These are phyloP conservation scores for Kwoniella sp. DNA, from an alignment of 768 basidiomycete species.

Conservation along the genomic window DNA sequence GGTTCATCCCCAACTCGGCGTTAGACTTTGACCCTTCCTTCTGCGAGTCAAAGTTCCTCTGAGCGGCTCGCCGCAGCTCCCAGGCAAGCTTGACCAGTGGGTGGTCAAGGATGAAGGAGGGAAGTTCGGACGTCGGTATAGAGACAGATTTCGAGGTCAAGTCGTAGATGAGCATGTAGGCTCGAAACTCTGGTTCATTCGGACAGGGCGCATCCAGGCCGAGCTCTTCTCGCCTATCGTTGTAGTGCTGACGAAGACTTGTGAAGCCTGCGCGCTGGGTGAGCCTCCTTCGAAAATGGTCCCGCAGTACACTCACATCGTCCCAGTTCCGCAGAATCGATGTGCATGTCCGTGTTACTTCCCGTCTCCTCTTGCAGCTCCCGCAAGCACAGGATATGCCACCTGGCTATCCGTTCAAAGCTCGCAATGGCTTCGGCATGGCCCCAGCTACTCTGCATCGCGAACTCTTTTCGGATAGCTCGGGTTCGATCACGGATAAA, in stretches of 20 bases:
- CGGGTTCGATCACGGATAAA: slow-evolving; percentile 92
- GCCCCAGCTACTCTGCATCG: slow-evolving; percentile 80
- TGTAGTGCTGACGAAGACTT: slow-evolving; percentile 87
- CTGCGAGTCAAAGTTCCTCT: slow-evolving; percentile 60
- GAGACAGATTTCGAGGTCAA: slow-evolving; percentile 76
- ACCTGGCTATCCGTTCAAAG: slow-evolving; percentile 88
- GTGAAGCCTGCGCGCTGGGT: slow-evolving; percentile 63
- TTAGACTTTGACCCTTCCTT: slow-evolving; percentile 55
- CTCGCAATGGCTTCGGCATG: slow-evolving; percentile 71
- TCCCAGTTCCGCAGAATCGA: slow-evolving; percentile 36
- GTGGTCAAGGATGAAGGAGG: slow-evolving; percentile 62
- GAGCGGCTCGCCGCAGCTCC: slow-evolving; percentile 72
- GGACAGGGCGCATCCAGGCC: slow-evolving; percentile 61
- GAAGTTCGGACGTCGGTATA: slow-evolving; percentile 59
- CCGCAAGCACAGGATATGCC: slow-evolving; percentile 70
- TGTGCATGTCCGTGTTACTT: slow-evolving; percentile 42
- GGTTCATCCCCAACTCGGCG: slow-evolving; percentile 57
- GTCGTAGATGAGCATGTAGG: slow-evolving; percentile 89
- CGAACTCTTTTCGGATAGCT: slow-evolving; percentile 86
- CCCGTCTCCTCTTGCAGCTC: slow-evolving; percentile 55
- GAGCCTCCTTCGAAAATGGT: neutral
- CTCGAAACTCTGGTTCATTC: slow-evolving; percentile 90
- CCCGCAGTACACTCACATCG: slow-evolving; percentile 53
- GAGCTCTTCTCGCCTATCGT: slow-evolving; percentile 60
- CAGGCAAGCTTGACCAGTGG: slow-evolving; percentile 80